Percentiles rank a stretch among this genome's conserved stretches.
Evolutionary conservation across 805 yeast genomes (phyloP).

Genomic region (Candida easanensis): DNA sequence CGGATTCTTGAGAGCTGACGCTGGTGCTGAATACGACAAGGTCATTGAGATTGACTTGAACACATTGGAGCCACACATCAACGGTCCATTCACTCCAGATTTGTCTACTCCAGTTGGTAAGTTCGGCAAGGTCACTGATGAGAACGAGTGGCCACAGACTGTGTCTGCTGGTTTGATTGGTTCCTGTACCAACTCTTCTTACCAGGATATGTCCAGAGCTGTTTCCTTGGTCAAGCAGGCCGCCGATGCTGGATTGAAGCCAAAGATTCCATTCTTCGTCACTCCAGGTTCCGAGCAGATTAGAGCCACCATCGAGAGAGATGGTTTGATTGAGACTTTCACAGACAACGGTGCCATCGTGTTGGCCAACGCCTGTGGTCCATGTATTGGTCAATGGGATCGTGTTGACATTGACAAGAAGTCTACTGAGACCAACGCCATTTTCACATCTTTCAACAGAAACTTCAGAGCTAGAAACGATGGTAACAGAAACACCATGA

Average conservation of each 20-base stretch:
- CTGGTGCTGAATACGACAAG: slow-evolving; percentile 92
- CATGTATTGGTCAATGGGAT: slow-evolving; percentile 99
- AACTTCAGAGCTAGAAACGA: slow-evolving; percentile 98
- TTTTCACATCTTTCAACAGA: slow-evolving; percentile 96
- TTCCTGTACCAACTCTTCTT: slow-evolving; percentile 97
- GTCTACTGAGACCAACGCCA: slow-evolving; percentile 85
- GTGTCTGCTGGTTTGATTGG: slow-evolving; percentile 96
- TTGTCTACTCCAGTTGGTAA: slow-evolving; percentile 92
- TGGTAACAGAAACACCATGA: slow-evolving; percentile 96
- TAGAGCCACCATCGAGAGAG: slow-evolving; percentile 96
- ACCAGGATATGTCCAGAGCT: slow-evolving; percentile 97
- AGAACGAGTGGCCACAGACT: slow-evolving; percentile 89
- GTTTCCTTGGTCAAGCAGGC: slow-evolving; percentile 92
- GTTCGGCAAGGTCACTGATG: slow-evolving; percentile 77
- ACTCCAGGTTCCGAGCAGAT: slow-evolving; percentile 99
- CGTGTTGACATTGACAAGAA: slow-evolving; percentile 83
- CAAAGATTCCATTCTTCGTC: slow-evolving; percentile 89
- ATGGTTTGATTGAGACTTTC: slow-evolving; percentile 86
- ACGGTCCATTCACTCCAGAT: slow-evolving; percentile 99
- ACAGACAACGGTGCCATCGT: slow-evolving; percentile 92
- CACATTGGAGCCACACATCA: slow-evolving; percentile 91
- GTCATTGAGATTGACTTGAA: slow-evolving; percentile 85
- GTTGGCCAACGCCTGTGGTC: slow-evolving; percentile 98
- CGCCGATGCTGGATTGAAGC: slow-evolving; percentile 82
- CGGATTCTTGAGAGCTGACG: slow-evolving; percentile 78